Percentiles rank a stretch among this genome's conserved stretches.
These are phyloP conservation scores for Blastobotrys illinoisensis DNA, from an alignment of 1,139 yeast species.

Conservation along the genomic window DNA sequence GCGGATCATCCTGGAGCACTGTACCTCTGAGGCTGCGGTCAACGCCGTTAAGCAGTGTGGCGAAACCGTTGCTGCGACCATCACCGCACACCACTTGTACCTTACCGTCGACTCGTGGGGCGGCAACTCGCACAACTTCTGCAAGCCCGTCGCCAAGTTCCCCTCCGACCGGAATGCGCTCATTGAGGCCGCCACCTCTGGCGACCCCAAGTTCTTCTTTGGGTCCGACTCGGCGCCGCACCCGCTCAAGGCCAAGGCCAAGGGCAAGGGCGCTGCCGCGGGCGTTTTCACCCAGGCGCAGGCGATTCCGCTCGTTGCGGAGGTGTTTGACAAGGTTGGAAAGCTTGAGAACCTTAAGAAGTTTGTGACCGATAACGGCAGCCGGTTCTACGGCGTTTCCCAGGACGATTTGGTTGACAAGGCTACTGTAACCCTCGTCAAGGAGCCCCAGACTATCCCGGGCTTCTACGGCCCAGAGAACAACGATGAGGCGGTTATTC, in stretches of 20 bases:
- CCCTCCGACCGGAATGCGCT: constrained; percentile 80
- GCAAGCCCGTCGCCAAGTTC: constrained; percentile 96
- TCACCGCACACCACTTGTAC: constrained; percentile 91
- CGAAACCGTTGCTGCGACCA: constrained; percentile 76
- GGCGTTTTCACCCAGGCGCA: constrained; percentile 91
- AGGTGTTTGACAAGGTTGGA: constrained; percentile 65
- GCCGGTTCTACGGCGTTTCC: constrained; percentile 56
- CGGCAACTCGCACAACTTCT: constrained; percentile 87
- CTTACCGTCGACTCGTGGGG: constrained; percentile 95
- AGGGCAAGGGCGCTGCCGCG: constrained; percentile 84
- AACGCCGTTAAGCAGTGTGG: constrained; percentile 71
- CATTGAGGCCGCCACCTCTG: constrained; percentile 83
- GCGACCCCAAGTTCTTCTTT: constrained; percentile 87
- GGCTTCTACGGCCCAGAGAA: constrained; percentile 43
- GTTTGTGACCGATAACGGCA: constrained; percentile 75
- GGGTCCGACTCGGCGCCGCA: constrained; percentile 99
- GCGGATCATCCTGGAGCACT: constrained; percentile 87
- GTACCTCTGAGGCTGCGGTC: constrained; percentile 86
- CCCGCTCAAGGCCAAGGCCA: constrained; percentile 70
- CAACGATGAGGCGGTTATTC: constrained; percentile 61
- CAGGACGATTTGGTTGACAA: constrained; percentile 31
- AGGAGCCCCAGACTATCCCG: constrained; percentile 50
- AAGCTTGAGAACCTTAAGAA: constrained; percentile 60
- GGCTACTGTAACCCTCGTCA: constrained; percentile 33
- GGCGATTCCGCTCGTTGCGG: constrained; percentile 79